Percentiles rank a stretch among this genome's conserved stretches.
Conservation (phyloP, 768 basidiomycete species). For the Rubroboletus pulcherrimus region DNA sequence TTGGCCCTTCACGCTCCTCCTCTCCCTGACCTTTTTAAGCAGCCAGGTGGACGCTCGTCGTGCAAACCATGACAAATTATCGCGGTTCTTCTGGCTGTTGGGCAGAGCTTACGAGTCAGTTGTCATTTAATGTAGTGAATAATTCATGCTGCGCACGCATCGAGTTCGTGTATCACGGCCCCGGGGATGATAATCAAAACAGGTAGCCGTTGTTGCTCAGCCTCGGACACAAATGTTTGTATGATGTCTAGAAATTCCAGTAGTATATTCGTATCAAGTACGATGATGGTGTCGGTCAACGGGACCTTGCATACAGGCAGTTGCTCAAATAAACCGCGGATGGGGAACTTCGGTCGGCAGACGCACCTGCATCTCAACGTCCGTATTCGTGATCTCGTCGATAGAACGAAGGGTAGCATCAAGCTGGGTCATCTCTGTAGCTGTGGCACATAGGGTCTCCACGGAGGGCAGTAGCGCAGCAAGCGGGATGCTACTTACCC, state of each 20-base stretch:
- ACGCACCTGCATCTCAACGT: slow-evolving; percentile 73
- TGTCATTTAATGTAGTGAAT: not conserved
- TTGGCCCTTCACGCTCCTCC: slow-evolving; percentile 55
- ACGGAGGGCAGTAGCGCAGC: not conserved
- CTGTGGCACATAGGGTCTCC: slow-evolving; percentile 2
- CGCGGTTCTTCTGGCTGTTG: slow-evolving; percentile 39
- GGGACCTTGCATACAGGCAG: slow-evolving; percentile 33
- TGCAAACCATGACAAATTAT: slow-evolving; percentile 55
- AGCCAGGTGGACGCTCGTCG: slow-evolving; percentile 70
- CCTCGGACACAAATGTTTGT: slow-evolving; percentile 59
- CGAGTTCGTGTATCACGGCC: slow-evolving; percentile 73
- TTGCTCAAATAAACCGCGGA: not conserved
- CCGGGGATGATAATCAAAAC: slow-evolving; percentile 67
- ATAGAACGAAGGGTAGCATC: slow-evolving; percentile 48
- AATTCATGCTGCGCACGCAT: slow-evolving; percentile 45
- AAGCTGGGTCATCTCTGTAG: slow-evolving; percentile 8
- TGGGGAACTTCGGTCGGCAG: not conserved
- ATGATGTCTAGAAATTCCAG: slow-evolving; percentile 63
- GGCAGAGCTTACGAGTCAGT: not conserved
- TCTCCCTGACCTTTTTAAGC: slow-evolving; percentile 55
- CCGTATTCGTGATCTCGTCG: slow-evolving; percentile 54
- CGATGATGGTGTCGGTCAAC: slow-evolving; percentile 46
- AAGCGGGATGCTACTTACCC: slow-evolving; percentile 7
- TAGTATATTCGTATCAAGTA: slow-evolving; percentile 79
- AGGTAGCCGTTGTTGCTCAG: slow-evolving; percentile 47